A percentile compares a stretch with the other conserved stretches of the same genome.
phyloP scores from a whole-genome alignment of 257 asterid species.

The Solanum paucissectum region DNA sequence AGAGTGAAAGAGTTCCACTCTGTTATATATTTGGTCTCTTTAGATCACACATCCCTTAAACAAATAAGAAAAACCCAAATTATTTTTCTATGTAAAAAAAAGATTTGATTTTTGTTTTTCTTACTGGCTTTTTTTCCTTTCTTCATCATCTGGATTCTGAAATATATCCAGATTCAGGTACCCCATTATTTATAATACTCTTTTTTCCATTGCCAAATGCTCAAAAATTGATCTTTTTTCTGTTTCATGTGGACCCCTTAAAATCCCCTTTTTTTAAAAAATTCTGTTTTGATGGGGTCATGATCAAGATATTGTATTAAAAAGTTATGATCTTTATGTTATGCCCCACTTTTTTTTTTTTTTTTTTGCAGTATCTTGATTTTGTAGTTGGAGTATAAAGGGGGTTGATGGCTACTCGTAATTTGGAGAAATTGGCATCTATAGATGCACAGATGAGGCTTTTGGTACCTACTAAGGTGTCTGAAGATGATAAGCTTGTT shows the following conservation, averaged over 20 bases:
- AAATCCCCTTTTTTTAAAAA: neutral
- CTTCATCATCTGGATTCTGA: neutral
- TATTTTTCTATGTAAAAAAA: neutral
- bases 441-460: conserved; percentile 42
- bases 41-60: neutral
- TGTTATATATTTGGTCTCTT: neutral
- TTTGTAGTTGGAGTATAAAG: neutral
- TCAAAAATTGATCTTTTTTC: neutral
- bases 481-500: conserved; percentile 46
- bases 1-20: neutral
- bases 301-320: conserved; percentile 1
- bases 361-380: conserved; percentile 3
- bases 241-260: neutral
- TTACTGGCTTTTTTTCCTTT: neutral
- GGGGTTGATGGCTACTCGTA: conserved; percentile 16
- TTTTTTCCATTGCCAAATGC: neutral
- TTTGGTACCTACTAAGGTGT: conserved; percentile 31
- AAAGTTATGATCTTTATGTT: conserved; percentile 1
- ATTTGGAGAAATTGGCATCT: conserved; percentile 38
- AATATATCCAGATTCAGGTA: neutral
- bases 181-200: neutral
- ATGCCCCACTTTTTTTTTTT: neutral
- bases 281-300: neutral
- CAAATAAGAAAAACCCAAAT: neutral
- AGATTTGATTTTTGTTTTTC: neutral